These are phyloP conservation scores for Pholiota molesta DNA, from an alignment of 768 basidiomycete species.

Conservation along the genomic window DNA sequence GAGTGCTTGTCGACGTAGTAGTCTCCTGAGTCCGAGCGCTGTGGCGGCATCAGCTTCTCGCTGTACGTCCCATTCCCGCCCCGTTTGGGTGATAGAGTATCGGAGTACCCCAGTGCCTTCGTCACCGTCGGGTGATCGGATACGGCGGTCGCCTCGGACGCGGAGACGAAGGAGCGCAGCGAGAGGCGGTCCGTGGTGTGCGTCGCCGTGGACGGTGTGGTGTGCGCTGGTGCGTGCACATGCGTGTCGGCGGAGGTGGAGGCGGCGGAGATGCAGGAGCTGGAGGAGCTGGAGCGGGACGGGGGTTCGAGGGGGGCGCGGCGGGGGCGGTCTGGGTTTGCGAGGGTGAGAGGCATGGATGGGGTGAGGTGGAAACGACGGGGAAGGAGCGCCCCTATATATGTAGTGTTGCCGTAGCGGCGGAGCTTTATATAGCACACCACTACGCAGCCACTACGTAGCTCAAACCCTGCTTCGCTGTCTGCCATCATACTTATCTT, in stretches of 20 bases:
- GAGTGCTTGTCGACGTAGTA: not conserved
- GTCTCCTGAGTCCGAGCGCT: not conserved
- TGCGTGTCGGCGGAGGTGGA: not conserved
- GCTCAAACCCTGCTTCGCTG: no score
- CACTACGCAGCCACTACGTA: no score
- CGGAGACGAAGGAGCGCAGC: constrained; percentile 8
- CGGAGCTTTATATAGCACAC: no score
- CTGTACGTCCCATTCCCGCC: not conserved
- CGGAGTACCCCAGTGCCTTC: not conserved
- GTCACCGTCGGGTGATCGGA: constrained; percentile 2
- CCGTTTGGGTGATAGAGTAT: not conserved
- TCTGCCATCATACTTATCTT: no score
- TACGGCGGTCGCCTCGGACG: constrained; percentile 7
- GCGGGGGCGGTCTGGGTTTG: not conserved
- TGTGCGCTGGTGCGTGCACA: not conserved
- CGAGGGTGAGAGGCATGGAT: constrained; percentile 1
- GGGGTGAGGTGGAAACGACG: not conserved
- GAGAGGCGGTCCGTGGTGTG: not conserved
- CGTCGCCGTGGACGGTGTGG: not conserved
- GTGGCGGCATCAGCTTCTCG: not conserved
- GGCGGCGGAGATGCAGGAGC: not conserved
- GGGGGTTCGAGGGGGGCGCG: not conserved
- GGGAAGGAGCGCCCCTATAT: not conserved
- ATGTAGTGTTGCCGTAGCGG: not conserved
- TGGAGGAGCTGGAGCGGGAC: constrained; percentile 7